phyloP scores from a whole-genome alignment of 352 stramenopile genomes.

The Globisporangium polare region DNA sequence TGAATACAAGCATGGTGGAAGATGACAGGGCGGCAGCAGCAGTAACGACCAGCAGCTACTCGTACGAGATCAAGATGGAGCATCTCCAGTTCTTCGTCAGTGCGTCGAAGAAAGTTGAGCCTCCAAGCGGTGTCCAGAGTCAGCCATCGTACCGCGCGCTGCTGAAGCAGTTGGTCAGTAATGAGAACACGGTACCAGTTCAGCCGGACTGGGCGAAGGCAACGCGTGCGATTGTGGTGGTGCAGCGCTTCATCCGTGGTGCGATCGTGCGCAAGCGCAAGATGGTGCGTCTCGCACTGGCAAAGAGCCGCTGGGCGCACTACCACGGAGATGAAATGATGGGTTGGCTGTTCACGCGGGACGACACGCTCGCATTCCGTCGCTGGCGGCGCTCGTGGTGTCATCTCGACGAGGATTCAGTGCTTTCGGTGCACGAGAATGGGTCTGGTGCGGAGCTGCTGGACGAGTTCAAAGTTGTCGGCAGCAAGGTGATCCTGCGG shows the following conservation, averaged over 20 bases:
- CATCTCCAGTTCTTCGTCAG: conserved; percentile 71
- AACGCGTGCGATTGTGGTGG: conserved; percentile 68
- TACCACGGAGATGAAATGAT: conserved; percentile 62
- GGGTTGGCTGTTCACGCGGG: conserved; percentile 80
- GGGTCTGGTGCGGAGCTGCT: conserved; percentile 60
- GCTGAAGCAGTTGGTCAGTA: conserved; percentile 73
- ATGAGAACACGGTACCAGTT: conserved; percentile 32
- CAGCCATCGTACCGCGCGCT: conserved; percentile 72
- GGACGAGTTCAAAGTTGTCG: conserved; percentile 58
- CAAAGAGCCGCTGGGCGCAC: conserved; percentile 52
- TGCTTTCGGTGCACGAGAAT: conserved; percentile 71
- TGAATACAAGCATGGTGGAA: conserved; percentile 21
- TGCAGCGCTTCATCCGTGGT: conserved; percentile 81
- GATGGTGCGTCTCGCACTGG: conserved; percentile 54
- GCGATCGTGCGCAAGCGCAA: conserved; percentile 60
- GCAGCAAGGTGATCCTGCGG: conserved; percentile 66
- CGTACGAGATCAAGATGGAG: conserved; percentile 71
- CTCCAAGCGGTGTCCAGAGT: conserved; percentile 21
- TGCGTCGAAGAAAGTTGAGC: conserved; percentile 32
- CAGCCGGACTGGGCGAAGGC: conserved; percentile 70
- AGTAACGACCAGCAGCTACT: conserved; percentile 40
- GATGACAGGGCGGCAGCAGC: conserved; percentile 11
- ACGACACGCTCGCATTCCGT: conserved; percentile 81
- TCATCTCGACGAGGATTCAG: conserved; percentile 62
- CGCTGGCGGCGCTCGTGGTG: conserved; percentile 83